Percentiles rank a stretch among this genome's conserved stretches.
These are phyloP conservation scores for Aspergillus latus DNA, from an alignment of 2,329 filamentous ascomycete genomes.

Conservation along the genomic window DNA sequence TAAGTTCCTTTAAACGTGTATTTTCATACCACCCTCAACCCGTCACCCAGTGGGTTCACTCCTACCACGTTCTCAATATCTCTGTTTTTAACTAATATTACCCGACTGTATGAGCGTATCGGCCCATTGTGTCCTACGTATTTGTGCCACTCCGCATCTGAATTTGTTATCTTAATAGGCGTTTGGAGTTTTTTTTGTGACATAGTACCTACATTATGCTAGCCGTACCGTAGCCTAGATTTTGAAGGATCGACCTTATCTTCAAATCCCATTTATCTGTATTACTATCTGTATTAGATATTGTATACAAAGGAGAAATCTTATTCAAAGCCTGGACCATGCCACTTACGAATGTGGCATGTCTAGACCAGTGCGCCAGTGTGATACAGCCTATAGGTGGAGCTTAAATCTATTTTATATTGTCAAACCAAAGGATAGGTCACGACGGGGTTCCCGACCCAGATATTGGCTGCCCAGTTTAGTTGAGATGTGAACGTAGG, in stretches of 20 bases:
- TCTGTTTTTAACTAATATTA: conserved; percentile 27
- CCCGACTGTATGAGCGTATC: conserved; percentile 36
- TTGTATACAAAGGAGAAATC: too few species aligned
- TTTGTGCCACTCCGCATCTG: conserved; percentile 16
- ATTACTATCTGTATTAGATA: background rate
- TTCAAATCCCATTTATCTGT: background rate
- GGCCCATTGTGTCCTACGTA: conserved; percentile 24
- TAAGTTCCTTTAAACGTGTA: conserved; percentile 44
- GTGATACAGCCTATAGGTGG: too few species aligned
- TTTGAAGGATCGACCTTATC: conserved; percentile 5
- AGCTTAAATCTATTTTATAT: too few species aligned
- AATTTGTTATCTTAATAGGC: conserved; percentile 23
- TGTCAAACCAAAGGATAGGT: background rate
- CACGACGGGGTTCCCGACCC: background rate
- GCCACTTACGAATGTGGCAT: background rate
- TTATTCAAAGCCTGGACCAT: background rate
- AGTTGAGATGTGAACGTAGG: background rate
- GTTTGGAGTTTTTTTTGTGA: conserved; percentile 31
- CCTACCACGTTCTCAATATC: conserved; percentile 8
- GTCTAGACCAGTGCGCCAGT: background rate
- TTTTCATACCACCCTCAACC: background rate
- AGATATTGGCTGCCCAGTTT: background rate
- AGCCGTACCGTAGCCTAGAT: conserved; percentile 14
- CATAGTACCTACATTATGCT: conserved; percentile 28
- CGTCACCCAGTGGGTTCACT: too few species aligned